Evolutionary conservation across 2,329 filamentous ascomycete genomes (phyloP), one percentile per base, ranked within the genome.

Genomic region (Colletotrichum orbiculare): DNA sequence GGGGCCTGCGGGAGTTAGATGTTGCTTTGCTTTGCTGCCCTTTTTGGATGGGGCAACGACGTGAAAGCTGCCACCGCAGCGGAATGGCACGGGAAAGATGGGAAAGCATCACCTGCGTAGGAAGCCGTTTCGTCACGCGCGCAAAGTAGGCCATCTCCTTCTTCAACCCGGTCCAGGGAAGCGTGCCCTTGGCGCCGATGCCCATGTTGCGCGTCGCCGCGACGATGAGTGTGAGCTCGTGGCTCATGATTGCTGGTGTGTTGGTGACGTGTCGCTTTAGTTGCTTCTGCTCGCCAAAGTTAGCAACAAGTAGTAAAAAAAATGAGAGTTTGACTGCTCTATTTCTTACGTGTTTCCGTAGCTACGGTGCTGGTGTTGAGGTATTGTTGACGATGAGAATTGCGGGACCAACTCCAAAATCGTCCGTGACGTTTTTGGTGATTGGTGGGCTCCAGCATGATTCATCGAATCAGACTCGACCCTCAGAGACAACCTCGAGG

Each of bases 61-160:
- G 15, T 15, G 12, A 34, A 34, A 12, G 34, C 34, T 53, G 48
- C 9, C 13, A 11, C 8, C 11, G 47, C 9, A 3, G 11, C 42
- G 17, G 39, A 49, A 45, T 11, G 25, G 17, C 45, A 39, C 25
- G 17, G 38, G 13, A 8, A 17, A 41, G 37, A 33, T 4, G n/a
- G 13, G 35, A 17, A 17, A 8, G 6, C 10, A 69, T 60, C 72
- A 82, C 81, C 72, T 76, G 74, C 42, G 76, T 69, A 33, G 84
- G 82, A 0, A 87, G 75, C 13, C 90, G 87, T 71, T 92, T 93
- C 3, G 95, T 98, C 45, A 97, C 91, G 64, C 94, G 90, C 15
- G 93, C 91, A 77, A 99, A 99, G 77, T 97, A 98, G 43, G 89
- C 89, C 93, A 99, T 97, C 79, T 99, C 96, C 68, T 91, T 89